Evolutionary conservation across 257 asterid species (phyloP).

Genomic region (Salvia hispanica): DNA sequence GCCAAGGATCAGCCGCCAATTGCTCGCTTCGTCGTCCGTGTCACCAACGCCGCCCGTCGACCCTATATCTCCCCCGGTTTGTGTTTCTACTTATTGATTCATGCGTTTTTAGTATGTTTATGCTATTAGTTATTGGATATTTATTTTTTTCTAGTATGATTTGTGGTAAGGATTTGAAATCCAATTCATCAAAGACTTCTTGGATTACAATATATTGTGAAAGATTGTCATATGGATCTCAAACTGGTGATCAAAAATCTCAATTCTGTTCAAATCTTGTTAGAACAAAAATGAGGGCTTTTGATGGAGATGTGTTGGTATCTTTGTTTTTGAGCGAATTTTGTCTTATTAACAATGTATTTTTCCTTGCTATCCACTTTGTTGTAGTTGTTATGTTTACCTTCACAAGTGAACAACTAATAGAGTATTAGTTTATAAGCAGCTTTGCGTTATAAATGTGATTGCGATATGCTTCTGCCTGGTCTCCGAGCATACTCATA

Average conservation of each 20-base stretch:
- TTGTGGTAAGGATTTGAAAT: background rate
- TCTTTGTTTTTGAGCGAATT: background rate
- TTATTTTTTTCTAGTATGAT: background rate
- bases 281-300: background rate
- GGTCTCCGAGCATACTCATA: too few species aligned
- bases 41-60: conserved; percentile 59
- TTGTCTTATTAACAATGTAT: background rate
- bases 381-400: background rate
- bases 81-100: background rate
- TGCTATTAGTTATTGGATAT: background rate
- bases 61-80: conserved; percentile 73
- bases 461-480: background rate
- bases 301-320: background rate
- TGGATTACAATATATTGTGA: background rate
- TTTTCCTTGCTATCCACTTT: background rate
- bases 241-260: background rate
- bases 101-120: background rate
- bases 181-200: background rate
- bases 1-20: conserved; percentile 86
- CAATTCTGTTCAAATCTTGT: background rate
- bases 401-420: background rate
- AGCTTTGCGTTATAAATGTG: background rate
- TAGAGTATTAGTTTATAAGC: background rate
- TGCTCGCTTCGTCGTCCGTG: conserved; percentile 79
- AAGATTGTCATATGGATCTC: too few species aligned